Base-by-base conservation (phyloP, 306 rosid genomes). In the Fagus sylvatica region DNA sequence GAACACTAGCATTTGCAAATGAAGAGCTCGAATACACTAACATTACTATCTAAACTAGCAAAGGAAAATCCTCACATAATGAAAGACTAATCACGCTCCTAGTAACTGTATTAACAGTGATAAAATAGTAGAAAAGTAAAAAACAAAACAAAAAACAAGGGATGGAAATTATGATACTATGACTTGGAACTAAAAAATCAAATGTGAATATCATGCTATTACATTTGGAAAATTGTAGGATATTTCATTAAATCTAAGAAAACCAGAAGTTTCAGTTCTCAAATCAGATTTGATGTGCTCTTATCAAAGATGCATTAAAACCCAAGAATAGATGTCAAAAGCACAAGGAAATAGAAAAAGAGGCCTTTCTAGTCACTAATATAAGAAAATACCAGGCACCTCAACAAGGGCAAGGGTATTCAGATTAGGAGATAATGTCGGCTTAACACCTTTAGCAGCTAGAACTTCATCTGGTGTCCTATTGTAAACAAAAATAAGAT, bases 391-490 rank as follows among this genome's bases (percentile, higher is more conserved):
- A 72, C 72, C 15, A 36, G 88, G 79, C 79, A 94, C 97, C 97
- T 94, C 98, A 86, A 90, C 93, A 77, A 94, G 89, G 42, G 98
- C 97, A 36, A 94, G 97, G 69, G 98, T 94, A 79, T 94, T 88
- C 59, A 94, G 93, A 79, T 94, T 94, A 66, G 97, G 97, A 71
- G 97, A 94, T 82, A 94, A 83, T 34, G 97, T 94, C 32, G 98
- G 98, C 85, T 94, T 94, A 68, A 94, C 98, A 77, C 98, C 98
- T 90, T 84, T 92, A 76, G 97, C 97, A 80, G 97, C 97, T 79
- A 92, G 88, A 81, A 94, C 91, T 84, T 94, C 98, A 0, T 94
- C 98, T 0, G 98, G 97, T 74, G 98, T 94, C 88, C 98, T 94
- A 56, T 67, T 80, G 71, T 70, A 79, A 41, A 75, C 16, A 28